Base-by-base conservation (phyloP, 805 yeast genomes). In the Monosporozyma aquatica region DNA sequence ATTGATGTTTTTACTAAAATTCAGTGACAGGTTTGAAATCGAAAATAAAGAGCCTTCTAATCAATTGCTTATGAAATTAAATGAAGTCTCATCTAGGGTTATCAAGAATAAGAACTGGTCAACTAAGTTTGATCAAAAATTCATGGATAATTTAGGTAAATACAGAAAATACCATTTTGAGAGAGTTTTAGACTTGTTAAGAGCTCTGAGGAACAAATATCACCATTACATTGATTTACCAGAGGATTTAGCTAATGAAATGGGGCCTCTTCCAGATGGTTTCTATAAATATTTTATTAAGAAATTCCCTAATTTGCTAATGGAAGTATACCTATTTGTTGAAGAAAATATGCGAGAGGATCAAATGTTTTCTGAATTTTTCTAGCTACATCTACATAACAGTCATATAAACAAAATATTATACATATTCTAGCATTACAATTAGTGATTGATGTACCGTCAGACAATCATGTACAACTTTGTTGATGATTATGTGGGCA, bases 211-310 rank as follows among this genome's bases (percentile, higher is more conserved):
- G 53, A 92, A 92, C 66, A 92, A 92, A 61, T 82, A 86, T 55
- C 97, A 92, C 61, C 99, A 92, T 61, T 90, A 74, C 61, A 87
- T 87, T 64, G 98, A 92, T 59, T 65, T 89, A 56, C 95, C 96
- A 1, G 70, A 65, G 8, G 74, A 68, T 11, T 69, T 92, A 44
- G 78, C 76, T 41, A 58, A 56, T 13, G 70, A 75, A 39, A 82
- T 92, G 76, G 81, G 86, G 15, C 82, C 90, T 0, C 64, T 87
- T 22, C 96, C 97, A 0, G 76, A 77, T 39, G 96, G 95, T 0
- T 92, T 85, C 58, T 83, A 86, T 61, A 62, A 67, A 35, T 92
- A 84, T 59, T 92, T 87, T 62, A 76, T 77, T 36, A 55, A 60
- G 23, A 74, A 78, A 55, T 92, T 90, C 57, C 98, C 99, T 1